Conservation (phyloP, 1,284 basidiomycete genomes). For the Papiliotrema nemorosa region DNA sequence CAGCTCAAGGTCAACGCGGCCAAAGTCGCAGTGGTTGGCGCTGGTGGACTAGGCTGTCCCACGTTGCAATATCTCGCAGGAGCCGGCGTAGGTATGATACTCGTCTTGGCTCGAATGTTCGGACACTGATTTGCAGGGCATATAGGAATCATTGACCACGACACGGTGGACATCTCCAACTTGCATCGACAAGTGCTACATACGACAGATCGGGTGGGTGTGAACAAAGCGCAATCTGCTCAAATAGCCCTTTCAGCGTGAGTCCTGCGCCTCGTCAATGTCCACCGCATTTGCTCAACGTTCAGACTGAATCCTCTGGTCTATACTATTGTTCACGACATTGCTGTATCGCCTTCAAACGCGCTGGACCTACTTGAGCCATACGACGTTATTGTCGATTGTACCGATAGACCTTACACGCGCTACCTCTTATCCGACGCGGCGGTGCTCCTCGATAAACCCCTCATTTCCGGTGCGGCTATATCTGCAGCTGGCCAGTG, state of each 20-base stretch:
- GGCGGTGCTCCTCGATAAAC: constrained; percentile 67
- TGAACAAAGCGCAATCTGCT: constrained; percentile 79
- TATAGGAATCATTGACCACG: constrained; percentile 87
- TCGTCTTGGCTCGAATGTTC: neutral
- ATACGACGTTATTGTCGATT: constrained; percentile 84
- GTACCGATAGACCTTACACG: constrained; percentile 89
- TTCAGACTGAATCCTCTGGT: constrained; percentile 68
- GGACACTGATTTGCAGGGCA: constrained; percentile 15
- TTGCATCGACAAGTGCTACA: constrained; percentile 92
- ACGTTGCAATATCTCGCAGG: constrained; percentile 89
- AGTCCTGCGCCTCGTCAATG: constrained; percentile 15
- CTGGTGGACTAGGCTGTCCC: constrained; percentile 94
- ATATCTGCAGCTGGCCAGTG: constrained; percentile 90
- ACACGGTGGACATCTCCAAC: constrained; percentile 86
- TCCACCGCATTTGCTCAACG: neutral
- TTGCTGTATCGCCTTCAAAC: constrained; percentile 61
- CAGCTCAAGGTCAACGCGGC: constrained; percentile 75
- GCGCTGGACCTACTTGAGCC: constrained; percentile 59
- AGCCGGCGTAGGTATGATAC: constrained; percentile 74
- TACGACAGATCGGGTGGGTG: constrained; percentile 71
- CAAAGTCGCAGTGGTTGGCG: constrained; percentile 83
- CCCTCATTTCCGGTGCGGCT: constrained; percentile 89
- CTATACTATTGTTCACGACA: constrained; percentile 55
- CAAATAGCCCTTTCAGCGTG: constrained; percentile 63
- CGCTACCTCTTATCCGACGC: constrained; percentile 93